Conservation (phyloP, 2,329 filamentous ascomycete species). For the Aureobasidium uvarum region DNA sequence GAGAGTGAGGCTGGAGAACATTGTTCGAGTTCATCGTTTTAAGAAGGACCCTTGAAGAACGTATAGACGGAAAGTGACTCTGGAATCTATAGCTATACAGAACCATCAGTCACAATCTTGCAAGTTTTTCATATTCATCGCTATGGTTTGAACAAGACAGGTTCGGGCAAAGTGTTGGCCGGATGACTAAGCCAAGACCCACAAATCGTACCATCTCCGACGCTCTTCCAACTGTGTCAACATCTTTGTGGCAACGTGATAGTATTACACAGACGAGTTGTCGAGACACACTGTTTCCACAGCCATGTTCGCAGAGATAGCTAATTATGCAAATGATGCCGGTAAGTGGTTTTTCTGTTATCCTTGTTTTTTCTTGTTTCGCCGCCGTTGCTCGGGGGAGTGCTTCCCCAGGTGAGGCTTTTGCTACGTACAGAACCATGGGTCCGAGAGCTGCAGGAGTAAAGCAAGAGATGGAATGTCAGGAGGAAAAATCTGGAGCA, state of each 20-base stretch:
- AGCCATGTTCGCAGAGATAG: slow-evolving; percentile 2
- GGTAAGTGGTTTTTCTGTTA: background rate
- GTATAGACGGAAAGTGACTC: no score
- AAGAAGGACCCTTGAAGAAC: no score
- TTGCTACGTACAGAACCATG: background rate
- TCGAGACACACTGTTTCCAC: background rate
- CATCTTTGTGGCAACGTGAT: background rate
- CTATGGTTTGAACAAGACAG: no score
- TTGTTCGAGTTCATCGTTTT: no score
- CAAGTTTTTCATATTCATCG: no score
- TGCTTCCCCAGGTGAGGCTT: background rate
- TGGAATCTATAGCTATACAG: no score
- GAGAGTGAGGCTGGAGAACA: no score
- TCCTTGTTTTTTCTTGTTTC: background rate
- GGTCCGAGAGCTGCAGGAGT: background rate
- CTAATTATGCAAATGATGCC: slow-evolving; percentile 20
- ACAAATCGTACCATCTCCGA: background rate
- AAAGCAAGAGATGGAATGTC: background rate
- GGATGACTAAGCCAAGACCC: slow-evolving; percentile 12
- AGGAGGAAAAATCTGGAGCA: no score
- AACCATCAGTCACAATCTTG: no score
- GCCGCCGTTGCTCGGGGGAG: background rate
- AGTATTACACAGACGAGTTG: no score
- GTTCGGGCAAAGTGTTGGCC: background rate
- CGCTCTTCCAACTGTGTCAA: slow-evolving; percentile 5